phyloP scores from a whole-genome alignment of 1,284 basidiomycete genomes.

The Vanrija humicola region DNA sequence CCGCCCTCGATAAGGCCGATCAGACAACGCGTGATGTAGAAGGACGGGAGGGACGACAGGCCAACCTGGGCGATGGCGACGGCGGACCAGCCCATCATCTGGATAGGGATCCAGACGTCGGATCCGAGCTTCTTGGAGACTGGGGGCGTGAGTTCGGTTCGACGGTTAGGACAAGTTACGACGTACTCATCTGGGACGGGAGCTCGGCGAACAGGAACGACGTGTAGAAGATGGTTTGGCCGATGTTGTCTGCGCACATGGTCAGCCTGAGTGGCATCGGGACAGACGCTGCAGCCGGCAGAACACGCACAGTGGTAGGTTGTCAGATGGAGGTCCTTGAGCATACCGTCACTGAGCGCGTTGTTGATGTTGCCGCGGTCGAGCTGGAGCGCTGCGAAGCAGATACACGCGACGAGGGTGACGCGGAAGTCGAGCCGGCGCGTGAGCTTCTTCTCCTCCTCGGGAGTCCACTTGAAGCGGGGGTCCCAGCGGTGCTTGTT shows the following conservation, averaged over 20 bases:
- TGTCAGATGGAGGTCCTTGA: constrained; percentile 42
- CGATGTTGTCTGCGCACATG: constrained; percentile 32
- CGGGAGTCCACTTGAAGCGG: constrained; percentile 40
- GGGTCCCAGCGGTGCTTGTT: constrained; percentile 46
- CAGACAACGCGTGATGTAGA: constrained; percentile 33
- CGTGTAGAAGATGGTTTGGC: constrained; percentile 37
- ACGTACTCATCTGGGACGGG: constrained; percentile 36
- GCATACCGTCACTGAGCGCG: constrained; percentile 45
- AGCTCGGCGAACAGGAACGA: constrained; percentile 45
- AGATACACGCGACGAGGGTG: constrained; percentile 30
- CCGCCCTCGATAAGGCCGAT: constrained; percentile 47
- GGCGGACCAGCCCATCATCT: constrained; percentile 45
- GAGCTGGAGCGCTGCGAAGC: constrained; percentile 38
- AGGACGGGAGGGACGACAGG: constrained; percentile 26
- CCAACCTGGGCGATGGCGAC: constrained; percentile 34
- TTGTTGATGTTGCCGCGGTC: constrained; percentile 42
- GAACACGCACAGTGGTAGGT: constrained; percentile 35
- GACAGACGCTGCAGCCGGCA: no score
- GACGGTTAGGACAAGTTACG: no score
- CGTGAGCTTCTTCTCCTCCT: constrained; percentile 37
- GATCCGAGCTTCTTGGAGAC: constrained; percentile 48
- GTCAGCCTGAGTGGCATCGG: no score
- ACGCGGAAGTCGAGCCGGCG: constrained; percentile 34
- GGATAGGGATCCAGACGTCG: constrained; percentile 46
- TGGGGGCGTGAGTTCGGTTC: background rate